Percentiles rank a stretch among this genome's conserved stretches.
Evolutionary conservation across 2,329 filamentous ascomycete genomes (phyloP).

Genomic region (Leptographium radiaticola): DNA sequence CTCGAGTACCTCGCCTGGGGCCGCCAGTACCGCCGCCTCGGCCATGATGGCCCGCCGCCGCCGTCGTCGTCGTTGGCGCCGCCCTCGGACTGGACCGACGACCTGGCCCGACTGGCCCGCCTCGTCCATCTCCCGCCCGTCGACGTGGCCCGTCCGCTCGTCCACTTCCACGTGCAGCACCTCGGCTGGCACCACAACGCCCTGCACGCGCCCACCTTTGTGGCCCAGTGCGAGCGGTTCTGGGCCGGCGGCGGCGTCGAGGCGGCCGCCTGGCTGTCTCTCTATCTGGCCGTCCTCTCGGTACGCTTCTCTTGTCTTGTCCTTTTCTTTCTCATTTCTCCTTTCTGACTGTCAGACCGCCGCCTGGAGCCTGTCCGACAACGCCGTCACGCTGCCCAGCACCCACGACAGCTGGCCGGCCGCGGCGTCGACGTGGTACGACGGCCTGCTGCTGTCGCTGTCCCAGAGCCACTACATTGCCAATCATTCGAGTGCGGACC

Average conservation of each 20-base stretch:
- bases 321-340: not conserved
- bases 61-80: not conserved
- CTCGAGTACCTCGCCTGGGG: not conserved
- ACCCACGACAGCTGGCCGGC: not conserved
- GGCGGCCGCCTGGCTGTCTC: not conserved
- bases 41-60: not conserved
- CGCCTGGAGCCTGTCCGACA: not conserved
- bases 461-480: not conserved
- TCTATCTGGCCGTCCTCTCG: not conserved
- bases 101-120: too few relatives aligned
- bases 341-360: too few relatives aligned
- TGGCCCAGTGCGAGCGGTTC: not conserved
- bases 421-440: not conserved
- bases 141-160: not conserved
- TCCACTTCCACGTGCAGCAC: not conserved
- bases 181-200: not conserved
- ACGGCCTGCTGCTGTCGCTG: not conserved
- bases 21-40: not conserved
- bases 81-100: too few relatives aligned
- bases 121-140: not conserved
- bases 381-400: not conserved
- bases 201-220: not conserved
- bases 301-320: not conserved
- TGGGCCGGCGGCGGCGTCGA: not conserved
- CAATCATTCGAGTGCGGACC: not conserved